Evolutionary conservation across 306 rosid genomes (phyloP), one percentile per base, ranked within the genome.

Genomic region (Sophora flavescens): DNA sequence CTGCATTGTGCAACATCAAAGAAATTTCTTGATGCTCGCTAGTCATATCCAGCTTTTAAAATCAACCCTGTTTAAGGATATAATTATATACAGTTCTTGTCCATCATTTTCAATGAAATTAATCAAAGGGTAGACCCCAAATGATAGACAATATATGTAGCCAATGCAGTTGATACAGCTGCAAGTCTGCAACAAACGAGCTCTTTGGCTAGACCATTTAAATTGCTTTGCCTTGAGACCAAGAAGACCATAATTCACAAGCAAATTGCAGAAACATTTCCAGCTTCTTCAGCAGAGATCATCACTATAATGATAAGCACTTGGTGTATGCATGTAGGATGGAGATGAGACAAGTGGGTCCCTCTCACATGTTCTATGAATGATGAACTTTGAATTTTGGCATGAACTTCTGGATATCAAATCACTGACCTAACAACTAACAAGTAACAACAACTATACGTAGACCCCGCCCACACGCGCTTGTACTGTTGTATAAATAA

Each of bases 361-460:
- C 69, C 6, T 0, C 0, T 1, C 59, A 42, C 45, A 33, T 54
- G 64, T 42, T 50, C 15, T 22, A 15, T 44, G 14, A 76, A 76
- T 84, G 5, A 63, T 63, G 8, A 65, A 61, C 74, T 71, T 81
- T 84, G 91, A 85, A 88, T 45, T 75, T 58, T 78, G 77, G 82
- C 48, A 56, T 13, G 7, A 48, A 60, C n/a, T n/a, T n/a, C 16
- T 13, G 57, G 65, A 66, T 74, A 73, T 71, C 63, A 62, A 72
- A 67, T 85, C 82, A 71, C 60, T 32, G 14, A 79, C 88, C 82
- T 30, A 86, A 83, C 73, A 78, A 78, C 82, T 30, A 86, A 83
- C 73, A 78, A 78, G 83, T 15, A 83, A 83, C 70, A 78, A 78
- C 82, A 2, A 28, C 85, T 39, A 71, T 78, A 72, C 75, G 42